Evolutionary conservation across 108 stramenopile genomes (phyloP).

Genomic region (Seminavis robusta): DNA sequence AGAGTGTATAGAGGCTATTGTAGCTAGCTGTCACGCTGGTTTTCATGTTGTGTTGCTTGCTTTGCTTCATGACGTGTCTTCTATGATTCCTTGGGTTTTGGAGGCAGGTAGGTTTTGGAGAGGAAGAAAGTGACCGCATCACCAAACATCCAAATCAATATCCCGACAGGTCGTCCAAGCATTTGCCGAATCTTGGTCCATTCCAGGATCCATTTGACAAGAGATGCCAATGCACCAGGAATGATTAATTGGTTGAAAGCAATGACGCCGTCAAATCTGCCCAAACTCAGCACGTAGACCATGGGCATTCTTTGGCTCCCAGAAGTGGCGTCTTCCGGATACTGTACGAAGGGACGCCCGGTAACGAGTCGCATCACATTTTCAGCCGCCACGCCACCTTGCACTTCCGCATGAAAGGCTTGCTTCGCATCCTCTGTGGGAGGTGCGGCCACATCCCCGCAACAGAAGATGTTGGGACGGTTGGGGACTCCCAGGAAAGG

Average conservation of each 20-base stretch:
- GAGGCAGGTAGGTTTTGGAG: not conserved
- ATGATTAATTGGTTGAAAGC: constrained; percentile 9
- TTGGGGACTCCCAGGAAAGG: not conserved
- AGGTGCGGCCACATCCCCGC: constrained; percentile 26
- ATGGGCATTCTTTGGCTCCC: constrained; percentile 14
- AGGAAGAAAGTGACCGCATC: constrained; percentile 15
- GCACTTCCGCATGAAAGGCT: constrained; percentile 26
- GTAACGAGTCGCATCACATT: constrained; percentile 9
- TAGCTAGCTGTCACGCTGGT: too few relatives aligned
- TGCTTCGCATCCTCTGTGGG: constrained; percentile 23
- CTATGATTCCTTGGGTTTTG: too few relatives aligned
- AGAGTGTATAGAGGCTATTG: too few relatives aligned
- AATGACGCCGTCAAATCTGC: constrained; percentile 20
- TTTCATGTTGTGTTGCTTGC: too few relatives aligned
- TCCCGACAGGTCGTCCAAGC: constrained; percentile 17
- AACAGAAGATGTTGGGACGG: constrained; percentile 10
- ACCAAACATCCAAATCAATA: constrained; percentile 20
- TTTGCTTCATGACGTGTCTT: too few relatives aligned
- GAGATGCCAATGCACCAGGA: constrained; percentile 22
- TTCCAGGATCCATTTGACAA: constrained; percentile 28
- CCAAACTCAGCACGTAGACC: constrained; percentile 22
- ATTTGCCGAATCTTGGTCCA: constrained; percentile 28
- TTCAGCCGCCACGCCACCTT: constrained; percentile 19
- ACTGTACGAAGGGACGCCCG: not conserved
- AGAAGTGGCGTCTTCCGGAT: constrained; percentile 16